Base-by-base conservation (phyloP, 2,329 filamentous ascomycete genomes). In the Raffaelea ambrosiae region DNA sequence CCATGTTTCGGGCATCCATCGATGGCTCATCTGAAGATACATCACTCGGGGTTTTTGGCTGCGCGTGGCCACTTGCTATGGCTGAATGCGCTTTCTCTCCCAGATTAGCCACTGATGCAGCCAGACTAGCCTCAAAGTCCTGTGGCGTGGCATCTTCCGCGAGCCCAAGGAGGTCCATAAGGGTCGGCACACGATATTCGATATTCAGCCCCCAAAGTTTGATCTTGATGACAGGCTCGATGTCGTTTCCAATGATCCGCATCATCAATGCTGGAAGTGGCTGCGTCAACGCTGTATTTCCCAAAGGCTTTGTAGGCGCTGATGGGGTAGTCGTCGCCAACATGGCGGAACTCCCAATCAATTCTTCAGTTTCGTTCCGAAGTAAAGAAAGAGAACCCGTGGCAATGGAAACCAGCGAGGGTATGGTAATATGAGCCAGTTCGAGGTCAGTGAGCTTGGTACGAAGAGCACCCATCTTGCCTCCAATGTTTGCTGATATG, bases 211-310 rank as follows among this genome's bases (percentile, higher is more conserved):
- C 89, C 63, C 86, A 86, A 39, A 97, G 68, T 61, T 95, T 94
- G 49, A 96, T 64, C 62, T 94, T 95, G 55, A 96, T 72, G 7
- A 88, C 82, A 0, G 94, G 91, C 54, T 97, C 91, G 67, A 94
- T 87, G 61, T 97, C 91, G 61, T 97, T 90, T 0, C 88, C 88
- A 54, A 98, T 86, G 68, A 95, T 86, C 44, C 93, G 79, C 50
- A 86, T 79, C 83, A 95, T 95, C 46, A 97, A 63, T 54, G 90
- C 87, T 1, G 78, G 67, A 3, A 46, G 50, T 9, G 43, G 40
- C 35, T 29, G n/a, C 11, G 2, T 18, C 23, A 14, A 21, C 21
- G 35, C 3, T 4, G 20, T 13, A 8, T 10, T 23, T 29, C 26
- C 7, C 13, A 29, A 29, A 7, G 7, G 26, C 26, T 13, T 29